A percentile compares a stretch with the other conserved stretches of the same genome.
Conservation (phyloP, 495 filamentous ascomycete genomes). For the Massariosphaeria phaeospora region DNA sequence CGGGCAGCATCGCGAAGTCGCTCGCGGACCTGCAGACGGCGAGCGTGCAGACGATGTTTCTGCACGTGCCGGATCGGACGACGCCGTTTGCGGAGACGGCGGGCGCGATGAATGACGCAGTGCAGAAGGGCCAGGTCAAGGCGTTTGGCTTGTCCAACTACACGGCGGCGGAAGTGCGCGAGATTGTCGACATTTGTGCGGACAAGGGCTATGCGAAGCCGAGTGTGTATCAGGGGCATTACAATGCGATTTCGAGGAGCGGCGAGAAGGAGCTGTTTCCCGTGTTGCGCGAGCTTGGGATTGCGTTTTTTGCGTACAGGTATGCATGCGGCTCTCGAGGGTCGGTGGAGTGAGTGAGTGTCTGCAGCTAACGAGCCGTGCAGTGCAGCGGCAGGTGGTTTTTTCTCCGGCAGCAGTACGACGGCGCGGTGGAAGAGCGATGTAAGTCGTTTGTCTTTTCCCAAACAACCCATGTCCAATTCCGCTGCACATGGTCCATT, state of each 20-base stretch:
- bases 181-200: slow-evolving; percentile 41
- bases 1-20: background rate
- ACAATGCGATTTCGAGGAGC: slow-evolving; percentile 42
- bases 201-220: slow-evolving; percentile 22
- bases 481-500: too few relatives aligned
- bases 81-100: slow-evolving; percentile 12
- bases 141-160: slow-evolving; percentile 45
- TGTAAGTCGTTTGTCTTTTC: too few relatives aligned
- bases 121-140: background rate
- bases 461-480: background rate
- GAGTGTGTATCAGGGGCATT: slow-evolving; percentile 38
- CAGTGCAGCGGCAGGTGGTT: background rate
- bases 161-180: slow-evolving; percentile 32
- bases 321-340: too few relatives aligned
- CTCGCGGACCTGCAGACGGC: too few relatives aligned
- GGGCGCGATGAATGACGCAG: background rate
- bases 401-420: background rate
- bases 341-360: too few relatives aligned
- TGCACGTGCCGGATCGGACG: slow-evolving; percentile 6
- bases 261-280: slow-evolving; percentile 19
- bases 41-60: too few relatives aligned
- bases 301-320: slow-evolving; percentile 5
- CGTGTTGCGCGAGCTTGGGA: slow-evolving; percentile 5
- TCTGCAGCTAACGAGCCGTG: too few relatives aligned
- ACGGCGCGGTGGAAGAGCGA: background rate